Conservation (phyloP, 2,329 filamentous ascomycete genomes). For the Thermoascus crustaceus region DNA sequence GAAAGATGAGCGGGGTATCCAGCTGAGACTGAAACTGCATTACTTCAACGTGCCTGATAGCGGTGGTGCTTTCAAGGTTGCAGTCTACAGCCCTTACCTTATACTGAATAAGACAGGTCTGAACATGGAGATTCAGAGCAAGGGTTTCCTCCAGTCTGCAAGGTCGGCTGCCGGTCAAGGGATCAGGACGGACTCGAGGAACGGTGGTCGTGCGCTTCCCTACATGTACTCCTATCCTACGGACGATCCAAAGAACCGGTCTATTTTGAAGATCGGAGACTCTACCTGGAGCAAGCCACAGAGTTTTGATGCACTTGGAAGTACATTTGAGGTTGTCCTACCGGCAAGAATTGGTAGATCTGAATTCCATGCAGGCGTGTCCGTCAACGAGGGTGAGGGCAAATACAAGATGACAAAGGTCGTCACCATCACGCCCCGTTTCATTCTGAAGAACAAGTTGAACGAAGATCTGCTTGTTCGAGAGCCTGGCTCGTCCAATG, state of each 20-base stretch:
- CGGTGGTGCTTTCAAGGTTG: constrained; percentile 92
- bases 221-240: constrained; percentile 94
- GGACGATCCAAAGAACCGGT: constrained; percentile 86
- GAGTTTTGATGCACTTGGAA: constrained; percentile 95
- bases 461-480: constrained; percentile 81
- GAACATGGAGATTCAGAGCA: constrained; percentile 77
- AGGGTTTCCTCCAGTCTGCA: constrained; percentile 76
- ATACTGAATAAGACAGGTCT: constrained; percentile 92
- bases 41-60: constrained; percentile 86
- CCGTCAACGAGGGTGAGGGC: constrained; percentile 80
- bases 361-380: constrained; percentile 87
- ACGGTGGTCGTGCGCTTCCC: constrained; percentile 60
- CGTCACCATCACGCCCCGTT: constrained; percentile 84
- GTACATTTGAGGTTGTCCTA: constrained; percentile 78
- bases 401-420: constrained; percentile 98
- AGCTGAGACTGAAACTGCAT: constrained; percentile 75
- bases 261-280: constrained; percentile 76
- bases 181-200: constrained; percentile 46
- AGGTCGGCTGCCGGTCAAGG: constrained; percentile 77
- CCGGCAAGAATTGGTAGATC: constrained; percentile 61
- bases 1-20: constrained; percentile 74
- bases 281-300: constrained; percentile 96
- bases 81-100: constrained; percentile 89
- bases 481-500: constrained; percentile 82
- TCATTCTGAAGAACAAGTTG: constrained; percentile 88